Percentiles rank a stretch among this genome's conserved stretches.
Conservation (phyloP, 2,329 filamentous ascomycete genomes). For the Coniochaeta prunicola region DNA sequence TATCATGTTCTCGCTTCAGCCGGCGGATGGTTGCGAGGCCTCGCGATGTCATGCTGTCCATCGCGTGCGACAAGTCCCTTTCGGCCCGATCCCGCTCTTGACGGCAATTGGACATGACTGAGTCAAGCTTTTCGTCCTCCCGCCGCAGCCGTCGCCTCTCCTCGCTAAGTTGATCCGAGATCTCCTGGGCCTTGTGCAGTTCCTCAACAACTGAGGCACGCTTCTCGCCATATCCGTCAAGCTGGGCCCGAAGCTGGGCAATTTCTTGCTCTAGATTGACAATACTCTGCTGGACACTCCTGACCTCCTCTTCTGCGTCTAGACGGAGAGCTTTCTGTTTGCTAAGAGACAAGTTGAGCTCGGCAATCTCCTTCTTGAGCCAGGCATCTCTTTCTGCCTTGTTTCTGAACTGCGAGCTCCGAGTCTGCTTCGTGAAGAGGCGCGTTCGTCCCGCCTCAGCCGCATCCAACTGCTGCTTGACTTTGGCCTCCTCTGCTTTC, state of each 20-base stretch:
- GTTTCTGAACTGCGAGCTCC: constrained; percentile 78
- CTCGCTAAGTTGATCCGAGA: constrained; percentile 71
- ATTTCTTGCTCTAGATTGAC: constrained; percentile 66
- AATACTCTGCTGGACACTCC: constrained; percentile 64
- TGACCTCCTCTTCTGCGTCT: constrained; percentile 78
- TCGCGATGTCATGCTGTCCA: constrained; percentile 82
- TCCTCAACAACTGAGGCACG: constrained; percentile 66
- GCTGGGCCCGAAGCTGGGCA: constrained; percentile 57
- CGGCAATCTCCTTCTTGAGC: constrained; percentile 72
- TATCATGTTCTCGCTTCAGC: constrained; percentile 69
- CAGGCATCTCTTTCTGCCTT: constrained; percentile 84
- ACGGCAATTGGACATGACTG: constrained; percentile 66
- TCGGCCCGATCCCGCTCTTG: constrained; percentile 74
- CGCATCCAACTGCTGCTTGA: constrained; percentile 66
- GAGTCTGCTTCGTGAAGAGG: constrained; percentile 85
- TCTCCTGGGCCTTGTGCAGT: constrained; percentile 69
- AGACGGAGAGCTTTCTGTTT: constrained; percentile 78
- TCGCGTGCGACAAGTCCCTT: constrained; percentile 69
- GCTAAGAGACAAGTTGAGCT: constrained; percentile 68
- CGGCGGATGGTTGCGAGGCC: constrained; percentile 82
- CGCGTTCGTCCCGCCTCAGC: constrained; percentile 70
- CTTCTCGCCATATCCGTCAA: constrained; percentile 73
- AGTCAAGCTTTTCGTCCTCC: constrained; percentile 81
- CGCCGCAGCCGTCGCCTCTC: constrained; percentile 82
- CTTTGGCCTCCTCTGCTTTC: constrained; percentile 63